phyloP scores from a whole-genome alignment of 208 protist species.

The Phytomonas sp. region DNA sequence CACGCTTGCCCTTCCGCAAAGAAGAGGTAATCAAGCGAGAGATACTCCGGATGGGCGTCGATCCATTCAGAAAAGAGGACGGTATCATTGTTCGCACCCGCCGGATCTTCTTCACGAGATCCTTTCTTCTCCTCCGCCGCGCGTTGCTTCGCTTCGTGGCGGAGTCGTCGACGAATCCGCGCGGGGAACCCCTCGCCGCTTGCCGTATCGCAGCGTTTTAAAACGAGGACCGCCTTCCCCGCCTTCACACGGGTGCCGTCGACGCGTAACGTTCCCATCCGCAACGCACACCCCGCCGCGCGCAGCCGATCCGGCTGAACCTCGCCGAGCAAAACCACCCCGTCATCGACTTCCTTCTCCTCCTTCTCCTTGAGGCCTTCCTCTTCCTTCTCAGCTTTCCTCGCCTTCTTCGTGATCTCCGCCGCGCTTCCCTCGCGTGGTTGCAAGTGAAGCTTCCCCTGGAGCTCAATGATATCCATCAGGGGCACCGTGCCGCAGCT shows the following conservation, averaged over 20 bases:
- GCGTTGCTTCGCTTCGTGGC: not conserved
- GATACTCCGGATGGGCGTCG: conserved; percentile 32
- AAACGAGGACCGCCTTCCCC: conserved; percentile 38
- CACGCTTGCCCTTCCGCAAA: conserved; percentile 9
- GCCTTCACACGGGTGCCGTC: conserved; percentile 30
- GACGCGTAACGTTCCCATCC: conserved; percentile 49
- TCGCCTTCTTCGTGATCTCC: too few species aligned
- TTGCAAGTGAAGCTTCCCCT: conserved; percentile 28
- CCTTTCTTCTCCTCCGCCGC: not conserved
- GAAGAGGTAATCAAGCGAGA: conserved; percentile 34
- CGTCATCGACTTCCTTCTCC: conserved; percentile 9
- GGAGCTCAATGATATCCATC: conserved; percentile 68
- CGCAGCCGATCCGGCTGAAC: conserved; percentile 37
- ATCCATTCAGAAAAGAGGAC: conserved; percentile 51
- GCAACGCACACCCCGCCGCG: conserved; percentile 41
- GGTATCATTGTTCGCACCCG: too few species aligned
- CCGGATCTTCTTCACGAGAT: not conserved
- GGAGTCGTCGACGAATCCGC: not conserved
- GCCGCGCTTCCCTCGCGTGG: too few species aligned
- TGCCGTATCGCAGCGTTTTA: conserved; percentile 16
- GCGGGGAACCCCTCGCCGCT: conserved; percentile 9
- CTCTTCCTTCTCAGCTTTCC: not conserved
- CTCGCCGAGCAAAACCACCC: conserved; percentile 49
- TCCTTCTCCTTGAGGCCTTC: conserved; percentile 3
- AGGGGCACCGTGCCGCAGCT: conserved; percentile 23